phyloP scores from a whole-genome alignment of 768 basidiomycete species.

The Phylloporus arenicola region DNA sequence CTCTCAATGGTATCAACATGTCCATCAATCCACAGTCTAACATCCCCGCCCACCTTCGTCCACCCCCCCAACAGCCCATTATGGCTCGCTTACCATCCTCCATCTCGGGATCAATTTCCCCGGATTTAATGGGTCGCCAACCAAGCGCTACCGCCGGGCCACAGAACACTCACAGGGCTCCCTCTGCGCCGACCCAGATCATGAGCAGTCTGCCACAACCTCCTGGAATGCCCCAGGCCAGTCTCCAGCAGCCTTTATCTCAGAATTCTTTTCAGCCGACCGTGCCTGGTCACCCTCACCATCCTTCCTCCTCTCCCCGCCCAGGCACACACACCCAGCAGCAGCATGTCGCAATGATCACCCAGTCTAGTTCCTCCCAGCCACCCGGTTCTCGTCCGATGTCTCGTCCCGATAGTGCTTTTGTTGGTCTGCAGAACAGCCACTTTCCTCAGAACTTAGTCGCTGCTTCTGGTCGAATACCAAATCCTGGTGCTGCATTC shows the following conservation, averaged over 20 bases:
- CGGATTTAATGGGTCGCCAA: slow-evolving; percentile 42
- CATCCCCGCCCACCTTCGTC: slow-evolving; percentile 36
- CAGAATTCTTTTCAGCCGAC: slow-evolving; percentile 27
- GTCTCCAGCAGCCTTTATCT: slow-evolving; percentile 27
- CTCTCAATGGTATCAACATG: slow-evolving; percentile 37
- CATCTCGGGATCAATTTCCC: slow-evolving; percentile 36
- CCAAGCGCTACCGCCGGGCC: slow-evolving; percentile 36
- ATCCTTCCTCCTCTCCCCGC: slow-evolving; percentile 28
- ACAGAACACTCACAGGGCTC: slow-evolving; percentile 39
- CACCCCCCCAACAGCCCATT: slow-evolving; percentile 33
- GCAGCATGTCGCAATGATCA: slow-evolving; percentile 27
- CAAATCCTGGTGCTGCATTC: slow-evolving; percentile 31
- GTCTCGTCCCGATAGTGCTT: slow-evolving; percentile 44
- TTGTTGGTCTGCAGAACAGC: slow-evolving; percentile 37
- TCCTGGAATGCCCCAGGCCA: slow-evolving; percentile 26
- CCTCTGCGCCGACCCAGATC: slow-evolving; percentile 41
- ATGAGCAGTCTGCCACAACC: slow-evolving; percentile 43
- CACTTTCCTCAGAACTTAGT: slow-evolving; percentile 30
- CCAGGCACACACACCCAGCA: slow-evolving; percentile 26
- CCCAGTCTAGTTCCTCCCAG: slow-evolving; percentile 29
- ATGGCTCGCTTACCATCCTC: slow-evolving; percentile 29
- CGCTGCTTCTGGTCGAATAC: slow-evolving; percentile 34
- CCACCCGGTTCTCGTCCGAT: slow-evolving; percentile 32
- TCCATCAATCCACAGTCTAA: slow-evolving; percentile 40
- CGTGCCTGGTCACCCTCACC: slow-evolving; percentile 27